Percentiles rank a stretch among this genome's conserved stretches.
phyloP scores from a whole-genome alignment of 805 yeast species.

The Hanseniaspora opuntiae region DNA sequence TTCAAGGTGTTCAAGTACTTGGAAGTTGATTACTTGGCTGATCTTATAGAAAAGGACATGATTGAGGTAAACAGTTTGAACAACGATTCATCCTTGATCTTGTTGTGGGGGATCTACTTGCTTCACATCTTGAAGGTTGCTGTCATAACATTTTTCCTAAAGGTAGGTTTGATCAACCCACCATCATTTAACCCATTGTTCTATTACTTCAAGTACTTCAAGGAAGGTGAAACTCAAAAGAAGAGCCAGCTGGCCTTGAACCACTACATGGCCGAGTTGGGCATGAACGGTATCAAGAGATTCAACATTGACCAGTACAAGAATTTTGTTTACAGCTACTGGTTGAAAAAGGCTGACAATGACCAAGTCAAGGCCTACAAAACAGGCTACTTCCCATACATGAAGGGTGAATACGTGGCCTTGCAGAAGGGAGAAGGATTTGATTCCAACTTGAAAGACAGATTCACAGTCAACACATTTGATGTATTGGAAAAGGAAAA shows the following conservation, averaged over 20 bases:
- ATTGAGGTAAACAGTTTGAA: constrained; percentile 31
- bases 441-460: constrained; percentile 39
- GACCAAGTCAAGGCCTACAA: constrained; percentile 65
- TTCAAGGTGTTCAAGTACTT: background rate
- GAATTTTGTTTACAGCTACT: constrained; percentile 49
- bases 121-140: constrained; percentile 48
- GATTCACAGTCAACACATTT: constrained; percentile 25
- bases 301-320: constrained; percentile 58
- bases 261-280: constrained; percentile 41
- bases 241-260: constrained; percentile 19
- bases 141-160: constrained; percentile 43
- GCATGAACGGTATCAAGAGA: constrained; percentile 91
- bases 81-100: constrained; percentile 54
- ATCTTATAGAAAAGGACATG: constrained; percentile 39
- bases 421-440: constrained; percentile 78
- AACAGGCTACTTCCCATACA: constrained; percentile 49
- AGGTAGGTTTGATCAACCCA: constrained; percentile 73
- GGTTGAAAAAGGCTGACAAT: constrained; percentile 50
- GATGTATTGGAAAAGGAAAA: constrained; percentile 30
- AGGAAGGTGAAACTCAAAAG: constrained; percentile 25
- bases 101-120: constrained; percentile 22
- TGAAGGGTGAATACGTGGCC: constrained; percentile 45
- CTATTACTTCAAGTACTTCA: constrained; percentile 21
- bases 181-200: constrained; percentile 33
- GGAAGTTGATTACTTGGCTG: constrained; percentile 33